Percentiles rank a stretch among this genome's conserved stretches.
These are phyloP conservation scores for Gnomoniopsis smithogilvyi DNA, from an alignment of 2,329 filamentous ascomycete genomes.

Conservation along the genomic window DNA sequence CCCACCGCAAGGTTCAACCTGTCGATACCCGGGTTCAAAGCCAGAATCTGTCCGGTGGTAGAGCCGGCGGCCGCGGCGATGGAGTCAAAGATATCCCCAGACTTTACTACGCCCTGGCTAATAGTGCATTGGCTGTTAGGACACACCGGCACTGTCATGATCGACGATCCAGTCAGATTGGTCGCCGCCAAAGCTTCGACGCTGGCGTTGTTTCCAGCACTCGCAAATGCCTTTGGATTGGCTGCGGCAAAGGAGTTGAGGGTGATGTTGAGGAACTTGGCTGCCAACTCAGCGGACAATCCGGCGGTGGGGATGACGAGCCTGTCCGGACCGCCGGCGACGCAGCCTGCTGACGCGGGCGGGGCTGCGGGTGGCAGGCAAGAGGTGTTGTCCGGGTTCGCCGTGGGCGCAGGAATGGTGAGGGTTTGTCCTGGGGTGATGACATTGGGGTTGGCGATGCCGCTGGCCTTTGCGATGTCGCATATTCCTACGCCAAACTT, in stretches of 20 bases:
- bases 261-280: conserved; percentile 11
- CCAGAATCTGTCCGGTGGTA: conserved; percentile 9
- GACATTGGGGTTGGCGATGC: conserved; percentile 2
- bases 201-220: not conserved
- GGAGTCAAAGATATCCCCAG: conserved; percentile 5
- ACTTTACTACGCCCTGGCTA: not conserved
- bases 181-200: not conserved
- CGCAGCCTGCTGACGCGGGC: conserved; percentile 1
- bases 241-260: conserved; percentile 2
- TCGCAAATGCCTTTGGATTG: not conserved
- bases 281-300: not conserved
- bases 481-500: conserved; percentile 10
- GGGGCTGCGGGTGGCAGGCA: conserved; percentile 2
- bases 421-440: not conserved
- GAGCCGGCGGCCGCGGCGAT: not conserved
- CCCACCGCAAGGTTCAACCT: not conserved
- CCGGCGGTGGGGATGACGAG: conserved; percentile 1
- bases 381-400: conserved; percentile 6
- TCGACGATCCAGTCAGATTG: not conserved
- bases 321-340: conserved; percentile 6
- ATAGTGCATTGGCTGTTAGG: conserved; percentile 10
- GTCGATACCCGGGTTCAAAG: conserved; percentile 6
- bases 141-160: conserved; percentile 8
- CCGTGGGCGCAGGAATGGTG: conserved; percentile 4
- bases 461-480: conserved; percentile 10